phyloP scores from a whole-genome alignment of 805 yeast genomes.

The Candida nanaspora region DNA sequence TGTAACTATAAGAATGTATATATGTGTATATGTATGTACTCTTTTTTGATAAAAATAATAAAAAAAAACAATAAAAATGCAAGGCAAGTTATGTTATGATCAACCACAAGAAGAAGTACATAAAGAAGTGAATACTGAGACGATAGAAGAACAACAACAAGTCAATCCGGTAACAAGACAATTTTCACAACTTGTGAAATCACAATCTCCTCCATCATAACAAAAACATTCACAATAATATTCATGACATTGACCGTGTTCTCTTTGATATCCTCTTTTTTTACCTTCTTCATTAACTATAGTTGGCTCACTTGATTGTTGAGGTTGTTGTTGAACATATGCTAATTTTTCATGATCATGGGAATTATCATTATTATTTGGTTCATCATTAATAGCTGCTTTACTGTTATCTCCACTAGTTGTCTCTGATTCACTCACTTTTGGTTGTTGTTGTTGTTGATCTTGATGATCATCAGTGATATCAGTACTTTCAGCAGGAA shows the following conservation, averaged over 20 bases:
- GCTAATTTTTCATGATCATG: neutral
- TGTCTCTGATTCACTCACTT: too few species aligned
- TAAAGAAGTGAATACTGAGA: neutral
- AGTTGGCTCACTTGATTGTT: neutral
- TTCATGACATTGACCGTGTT: constrained; percentile 23
- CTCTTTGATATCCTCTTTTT: constrained; percentile 17
- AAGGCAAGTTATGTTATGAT: too few species aligned
- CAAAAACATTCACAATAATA: constrained; percentile 15
- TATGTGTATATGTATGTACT: too few species aligned
- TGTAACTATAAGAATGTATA: too few species aligned
- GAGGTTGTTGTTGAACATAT: constrained; percentile 1
- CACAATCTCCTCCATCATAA: constrained; percentile 4
- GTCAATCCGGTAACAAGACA: neutral
- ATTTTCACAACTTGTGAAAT: constrained; percentile 8
- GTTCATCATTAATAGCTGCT: neutral
- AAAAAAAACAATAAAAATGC: too few species aligned
- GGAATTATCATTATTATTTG: too few species aligned
- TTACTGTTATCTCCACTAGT: neutral
- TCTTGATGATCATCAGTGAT: too few species aligned
- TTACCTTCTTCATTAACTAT: too few species aligned
- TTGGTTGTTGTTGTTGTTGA: too few species aligned
- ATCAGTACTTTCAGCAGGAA: too few species aligned
- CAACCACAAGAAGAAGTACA: neutral
- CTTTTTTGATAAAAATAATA: too few species aligned
- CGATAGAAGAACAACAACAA: neutral